Base-by-base conservation (phyloP, 176 grass and related monocot species). In the Paspalum vaginatum region DNA sequence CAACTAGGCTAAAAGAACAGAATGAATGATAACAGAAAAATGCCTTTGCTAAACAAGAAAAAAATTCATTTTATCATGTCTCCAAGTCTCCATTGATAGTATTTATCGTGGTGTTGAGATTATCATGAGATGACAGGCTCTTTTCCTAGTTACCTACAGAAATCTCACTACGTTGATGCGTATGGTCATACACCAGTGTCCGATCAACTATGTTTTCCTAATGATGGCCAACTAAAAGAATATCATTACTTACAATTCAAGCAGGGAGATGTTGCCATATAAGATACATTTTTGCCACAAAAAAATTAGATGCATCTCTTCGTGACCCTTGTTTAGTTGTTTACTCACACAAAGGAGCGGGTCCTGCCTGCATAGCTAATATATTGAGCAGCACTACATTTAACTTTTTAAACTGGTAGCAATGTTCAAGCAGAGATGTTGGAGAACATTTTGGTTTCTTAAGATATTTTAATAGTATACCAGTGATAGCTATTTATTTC, bases 1-100 rank as follows among this genome's bases (percentile, higher is more conserved):
- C 47, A 42, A 77, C 75, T 37, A 61, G 15, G 51, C 5, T 20
- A 74, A 26, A 75, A 58, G n/a, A 76, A 63, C 45, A 77, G 50
- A 70, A 63, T 38, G 70, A 20, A 77, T 60, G 16, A 76, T 64
- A 46, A 22, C 15, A 71, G 7, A 66, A 14, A 42, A 66, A 81
- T 18, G 0, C 5, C 9, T 68, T 25, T 7, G 3, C 15, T 49
- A 54, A 59, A 75, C 43, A 68, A 15, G 21, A 75, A 39, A 72
- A 17, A 79, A 72, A 58, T 14, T 3, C 70, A 68, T 79, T 49
- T 59, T 6, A 18, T 26, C 6, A 16, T 57, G 20, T 41, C 20
- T 68, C 22, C 32, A 32, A 32, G 32, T 32, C 32, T 32, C 79
- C 0, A 26, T 32, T 15, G 10, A 15, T 50, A 67, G 69, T 0